Conservation (phyloP, 129 eudicot species). For the Pseudognaphalium luteoalbum region DNA sequence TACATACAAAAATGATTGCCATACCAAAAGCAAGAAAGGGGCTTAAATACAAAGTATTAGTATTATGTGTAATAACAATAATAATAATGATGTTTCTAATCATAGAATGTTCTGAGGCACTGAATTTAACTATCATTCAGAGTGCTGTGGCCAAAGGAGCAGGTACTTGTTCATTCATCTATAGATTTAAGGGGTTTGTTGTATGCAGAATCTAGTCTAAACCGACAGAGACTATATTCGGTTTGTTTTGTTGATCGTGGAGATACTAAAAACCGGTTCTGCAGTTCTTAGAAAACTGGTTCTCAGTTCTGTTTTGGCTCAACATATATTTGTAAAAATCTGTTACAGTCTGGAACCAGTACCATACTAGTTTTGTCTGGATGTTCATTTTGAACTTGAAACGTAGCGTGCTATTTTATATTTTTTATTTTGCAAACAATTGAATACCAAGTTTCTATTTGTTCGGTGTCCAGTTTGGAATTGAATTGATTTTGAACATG, state of each 20-base stretch:
- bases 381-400: background rate
- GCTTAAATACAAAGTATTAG: background rate
- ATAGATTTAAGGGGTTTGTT: background rate
- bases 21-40: background rate
- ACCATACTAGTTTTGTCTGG: too few relatives aligned
- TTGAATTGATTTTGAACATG: background rate
- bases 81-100: background rate
- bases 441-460: background rate
- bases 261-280: background rate
- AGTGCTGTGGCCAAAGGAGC: slow-evolving; percentile 5
- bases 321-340: too few relatives aligned
- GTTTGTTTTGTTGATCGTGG: background rate
- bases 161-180: background rate
- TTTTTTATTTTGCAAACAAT: background rate
- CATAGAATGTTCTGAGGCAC: background rate
- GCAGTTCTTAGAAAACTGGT: background rate
- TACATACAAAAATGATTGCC: background rate
- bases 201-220: background rate
- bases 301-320: background rate
- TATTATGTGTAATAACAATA: background rate
- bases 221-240: background rate
- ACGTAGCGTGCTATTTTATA: background rate
- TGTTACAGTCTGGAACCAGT: too few relatives aligned
- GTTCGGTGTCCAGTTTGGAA: background rate
- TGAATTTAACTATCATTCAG: background rate